Evolutionary conservation across 441 rosid species (phyloP).

Genomic region (Cnidoscolus chayamansa): DNA sequence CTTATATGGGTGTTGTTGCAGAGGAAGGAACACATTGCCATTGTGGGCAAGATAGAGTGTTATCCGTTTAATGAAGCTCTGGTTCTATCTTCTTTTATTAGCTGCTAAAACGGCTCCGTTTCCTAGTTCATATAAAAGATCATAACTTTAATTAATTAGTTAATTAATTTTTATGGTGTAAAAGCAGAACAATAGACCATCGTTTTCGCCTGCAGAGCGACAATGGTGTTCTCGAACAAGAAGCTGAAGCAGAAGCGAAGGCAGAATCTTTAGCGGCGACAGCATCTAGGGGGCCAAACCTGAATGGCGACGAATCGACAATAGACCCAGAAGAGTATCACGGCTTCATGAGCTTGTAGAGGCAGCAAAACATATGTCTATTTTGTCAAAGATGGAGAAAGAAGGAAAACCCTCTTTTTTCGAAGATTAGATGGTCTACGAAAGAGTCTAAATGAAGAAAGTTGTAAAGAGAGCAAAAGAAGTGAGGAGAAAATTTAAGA

Average conservation of each 20-base stretch:
- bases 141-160: too few relatives aligned
- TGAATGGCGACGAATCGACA: neutral
- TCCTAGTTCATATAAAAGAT: neutral
- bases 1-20: neutral
- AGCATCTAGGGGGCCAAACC: slow-evolving; percentile 24
- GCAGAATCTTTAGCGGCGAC: slow-evolving; percentile 34
- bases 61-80: slow-evolving; percentile 1
- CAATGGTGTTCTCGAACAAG: slow-evolving; percentile 75
- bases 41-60: neutral
- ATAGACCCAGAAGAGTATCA: slow-evolving; percentile 25
- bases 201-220: slow-evolving; percentile 19
- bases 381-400: too few relatives aligned
- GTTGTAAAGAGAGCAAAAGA: slow-evolving; percentile 20
- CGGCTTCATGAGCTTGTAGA: slow-evolving; percentile 48
- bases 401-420: slow-evolving; percentile 34
- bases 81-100: too few relatives aligned
- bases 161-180: too few relatives aligned
- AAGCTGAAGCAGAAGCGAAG: slow-evolving; percentile 71
- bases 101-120: too few relatives aligned
- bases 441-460: slow-evolving; percentile 12
- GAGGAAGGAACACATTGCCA: slow-evolving; percentile 17
- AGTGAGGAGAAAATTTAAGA: slow-evolving; percentile 1
- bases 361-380: slow-evolving; percentile 41
- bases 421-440: slow-evolving; percentile 20
- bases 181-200: slow-evolving; percentile 6